Evolutionary conservation across 2,329 filamentous ascomycete genomes (phyloP).

Genomic region (Phyllosticta paracitricarpa): DNA sequence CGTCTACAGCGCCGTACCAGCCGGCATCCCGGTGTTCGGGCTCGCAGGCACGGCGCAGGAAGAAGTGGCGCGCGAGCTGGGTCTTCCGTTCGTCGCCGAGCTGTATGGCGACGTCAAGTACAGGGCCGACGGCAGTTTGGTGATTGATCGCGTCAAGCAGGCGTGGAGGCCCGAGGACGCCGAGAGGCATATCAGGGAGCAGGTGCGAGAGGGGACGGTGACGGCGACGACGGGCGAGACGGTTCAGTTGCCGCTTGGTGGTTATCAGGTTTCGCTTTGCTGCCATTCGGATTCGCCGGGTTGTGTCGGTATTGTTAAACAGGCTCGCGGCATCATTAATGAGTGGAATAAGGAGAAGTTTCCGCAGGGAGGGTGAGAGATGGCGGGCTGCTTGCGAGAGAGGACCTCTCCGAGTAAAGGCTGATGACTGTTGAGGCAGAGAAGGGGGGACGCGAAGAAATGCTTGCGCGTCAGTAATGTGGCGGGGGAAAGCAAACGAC

Average conservation of each 20-base stretch:
- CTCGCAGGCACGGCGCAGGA: conserved; percentile 46
- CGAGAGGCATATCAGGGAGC: conserved; percentile 30
- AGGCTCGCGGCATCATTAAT: conserved; percentile 33
- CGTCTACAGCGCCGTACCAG: conserved; percentile 44
- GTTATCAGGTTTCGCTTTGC: conserved; percentile 34
- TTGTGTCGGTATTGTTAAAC: conserved; percentile 34
- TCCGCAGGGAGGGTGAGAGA: not conserved
- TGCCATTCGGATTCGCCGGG: conserved; percentile 37
- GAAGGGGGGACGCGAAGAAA: too few species aligned
- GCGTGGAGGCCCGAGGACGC: conserved; percentile 34
- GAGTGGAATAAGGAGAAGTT: conserved; percentile 27
- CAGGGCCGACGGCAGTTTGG: conserved; percentile 38
- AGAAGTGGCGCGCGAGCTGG: conserved; percentile 42
- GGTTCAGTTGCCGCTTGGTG: conserved; percentile 30
- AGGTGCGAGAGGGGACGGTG: conserved; percentile 31
- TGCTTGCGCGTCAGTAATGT: too few species aligned
- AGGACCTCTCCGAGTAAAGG: too few species aligned
- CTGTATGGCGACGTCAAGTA: conserved; percentile 50
- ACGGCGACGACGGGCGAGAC: conserved; percentile 33
- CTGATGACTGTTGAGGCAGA: too few species aligned
- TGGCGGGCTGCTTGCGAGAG: too few species aligned
- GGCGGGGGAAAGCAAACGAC: too few species aligned
- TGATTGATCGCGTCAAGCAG: conserved; percentile 52
- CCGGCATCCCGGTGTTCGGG: conserved; percentile 43
- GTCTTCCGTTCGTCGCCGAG: conserved; percentile 44